Percentiles rank a stretch among this genome's conserved stretches.
phyloP scores from a whole-genome alignment of 306 rosid genomes.

The Herpetospermum pedunculosum region DNA sequence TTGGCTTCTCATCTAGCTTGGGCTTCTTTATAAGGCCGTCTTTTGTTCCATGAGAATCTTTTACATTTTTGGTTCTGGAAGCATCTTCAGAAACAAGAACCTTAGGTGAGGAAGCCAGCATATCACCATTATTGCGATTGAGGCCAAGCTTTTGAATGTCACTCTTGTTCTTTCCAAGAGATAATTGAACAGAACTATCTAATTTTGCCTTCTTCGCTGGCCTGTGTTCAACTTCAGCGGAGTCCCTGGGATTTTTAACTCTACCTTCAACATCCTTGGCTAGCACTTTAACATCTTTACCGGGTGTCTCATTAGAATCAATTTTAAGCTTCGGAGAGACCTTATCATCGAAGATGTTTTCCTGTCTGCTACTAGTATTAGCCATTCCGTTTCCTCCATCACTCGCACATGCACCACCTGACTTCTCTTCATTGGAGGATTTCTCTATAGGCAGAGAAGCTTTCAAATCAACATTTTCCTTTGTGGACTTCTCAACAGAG shows the following conservation, averaged over 20 bases:
- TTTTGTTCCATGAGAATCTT: slow-evolving; percentile 22
- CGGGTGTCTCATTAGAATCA: slow-evolving; percentile 18
- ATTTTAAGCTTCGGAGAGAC: slow-evolving; percentile 7
- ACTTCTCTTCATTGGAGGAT: slow-evolving; percentile 20
- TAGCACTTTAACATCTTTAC: slow-evolving; percentile 11
- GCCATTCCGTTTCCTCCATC: slow-evolving; percentile 3
- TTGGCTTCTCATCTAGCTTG: slow-evolving; percentile 20
- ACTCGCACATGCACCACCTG: slow-evolving; percentile 1
- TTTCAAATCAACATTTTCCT: slow-evolving; percentile 24
- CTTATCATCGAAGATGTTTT: slow-evolving; percentile 9
- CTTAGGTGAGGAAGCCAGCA: slow-evolving; percentile 11
- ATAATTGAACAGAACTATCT: slow-evolving; percentile 19
- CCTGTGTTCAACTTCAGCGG: slow-evolving; percentile 23
- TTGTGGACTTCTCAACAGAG: slow-evolving; percentile 11
- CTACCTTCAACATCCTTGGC: slow-evolving; percentile 10
- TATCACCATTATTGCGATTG: slow-evolving; percentile 12
- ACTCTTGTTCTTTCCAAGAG: slow-evolving; percentile 13
- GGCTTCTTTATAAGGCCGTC: slow-evolving; percentile 35
- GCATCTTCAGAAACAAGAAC: slow-evolving; percentile 7
- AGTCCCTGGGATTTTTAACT: slow-evolving; percentile 9
- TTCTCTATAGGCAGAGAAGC: slow-evolving; percentile 9
- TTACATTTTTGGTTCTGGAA: slow-evolving; percentile 15
- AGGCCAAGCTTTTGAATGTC: slow-evolving; percentile 12
- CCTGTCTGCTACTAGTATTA: slow-evolving; percentile 7
- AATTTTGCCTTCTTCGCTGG: slow-evolving; percentile 31